These are phyloP conservation scores for Chrysanthemum makinoi DNA, from an alignment of 129 eudicot species.

Conservation along the genomic window DNA sequence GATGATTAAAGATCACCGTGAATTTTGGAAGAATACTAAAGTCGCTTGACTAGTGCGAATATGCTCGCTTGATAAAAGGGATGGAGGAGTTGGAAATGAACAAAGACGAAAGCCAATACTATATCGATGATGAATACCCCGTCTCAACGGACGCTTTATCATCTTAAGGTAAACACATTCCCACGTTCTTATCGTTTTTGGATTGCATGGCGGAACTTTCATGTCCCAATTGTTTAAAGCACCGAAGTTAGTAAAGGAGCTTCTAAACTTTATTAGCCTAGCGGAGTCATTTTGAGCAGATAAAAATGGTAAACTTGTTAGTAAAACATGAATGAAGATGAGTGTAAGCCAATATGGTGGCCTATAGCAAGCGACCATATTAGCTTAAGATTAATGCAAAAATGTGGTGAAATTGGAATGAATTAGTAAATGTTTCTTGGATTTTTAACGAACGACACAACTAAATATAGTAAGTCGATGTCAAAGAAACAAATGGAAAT, in stretches of 20 bases:
- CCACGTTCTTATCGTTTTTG: too few relatives aligned
- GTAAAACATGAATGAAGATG: constrained; percentile 10
- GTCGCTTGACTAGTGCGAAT: too few relatives aligned
- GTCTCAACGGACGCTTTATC: too few relatives aligned
- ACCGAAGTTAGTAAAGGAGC: constrained; percentile 29
- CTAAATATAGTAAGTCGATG: constrained; percentile 18
- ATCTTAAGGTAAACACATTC: too few relatives aligned
- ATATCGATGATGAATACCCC: too few relatives aligned
- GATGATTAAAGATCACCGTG: too few relatives aligned
- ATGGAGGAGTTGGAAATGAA: too few relatives aligned
- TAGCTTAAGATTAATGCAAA: constrained; percentile 5
- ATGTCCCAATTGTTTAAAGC: constrained; percentile 38
- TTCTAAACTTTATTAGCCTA: constrained; percentile 38
- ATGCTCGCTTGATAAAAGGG: too few relatives aligned
- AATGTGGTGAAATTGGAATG: background rate
- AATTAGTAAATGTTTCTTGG: background rate
- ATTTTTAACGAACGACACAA: constrained; percentile 14
- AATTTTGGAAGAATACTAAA: too few relatives aligned
- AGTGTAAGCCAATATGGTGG: constrained; percentile 24
- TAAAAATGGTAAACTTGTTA: constrained; percentile 12
- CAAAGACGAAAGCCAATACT: too few relatives aligned
- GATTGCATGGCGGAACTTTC: constrained; percentile 29
- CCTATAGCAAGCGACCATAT: constrained; percentile 20
- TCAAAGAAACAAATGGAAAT: constrained; percentile 23
- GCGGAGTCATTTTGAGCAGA: constrained; percentile 26